These are phyloP conservation scores for Colletotrichum echinochloae DNA, from an alignment of 2,329 filamentous ascomycete species.

Conservation along the genomic window DNA sequence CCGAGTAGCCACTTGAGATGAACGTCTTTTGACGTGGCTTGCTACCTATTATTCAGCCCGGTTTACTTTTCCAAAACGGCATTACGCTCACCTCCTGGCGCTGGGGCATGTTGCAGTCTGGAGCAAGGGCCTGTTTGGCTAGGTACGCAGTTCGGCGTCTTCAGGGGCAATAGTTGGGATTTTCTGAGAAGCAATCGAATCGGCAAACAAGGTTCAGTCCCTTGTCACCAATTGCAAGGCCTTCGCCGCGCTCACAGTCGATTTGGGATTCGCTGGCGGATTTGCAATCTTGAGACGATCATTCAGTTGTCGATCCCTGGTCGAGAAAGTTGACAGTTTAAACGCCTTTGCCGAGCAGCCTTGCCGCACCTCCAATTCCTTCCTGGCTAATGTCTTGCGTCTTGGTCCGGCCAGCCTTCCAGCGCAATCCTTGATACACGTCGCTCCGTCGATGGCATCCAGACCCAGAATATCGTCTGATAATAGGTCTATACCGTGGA, in stretches of 20 bases:
- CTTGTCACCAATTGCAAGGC: constrained; percentile 6
- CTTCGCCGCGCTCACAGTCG: constrained; percentile 12
- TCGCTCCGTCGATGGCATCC: constrained; percentile 18
- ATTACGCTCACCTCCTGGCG: constrained; percentile 17
- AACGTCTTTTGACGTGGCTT: constrained; percentile 23
- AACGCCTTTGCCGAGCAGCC: constrained; percentile 30
- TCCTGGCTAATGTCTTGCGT: constrained; percentile 5
- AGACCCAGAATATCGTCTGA: constrained; percentile 19
- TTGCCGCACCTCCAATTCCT: constrained; percentile 13
- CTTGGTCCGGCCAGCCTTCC: constrained; percentile 23
- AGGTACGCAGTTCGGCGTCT: too few species aligned
- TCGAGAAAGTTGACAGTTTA: constrained; percentile 27
- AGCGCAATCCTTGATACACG: constrained; percentile 1
- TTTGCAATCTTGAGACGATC: constrained; percentile 43
- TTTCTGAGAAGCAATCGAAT: constrained; percentile 11
- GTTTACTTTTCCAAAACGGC: constrained; percentile 5
- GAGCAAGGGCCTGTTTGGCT: constrained; percentile 14
- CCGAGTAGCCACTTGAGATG: constrained; percentile 32
- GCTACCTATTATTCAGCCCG: constrained; percentile 18
- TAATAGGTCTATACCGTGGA: constrained; percentile 28
- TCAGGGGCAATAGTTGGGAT: constrained; percentile 14
- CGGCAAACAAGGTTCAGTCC: constrained; percentile 4
- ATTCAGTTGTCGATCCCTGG: constrained; percentile 20
- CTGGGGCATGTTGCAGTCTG: constrained; percentile 13
- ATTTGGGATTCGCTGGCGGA: constrained; percentile 14